Base-by-base conservation (phyloP, 352 stramenopile species). In the Globisporangium parvum region DNA sequence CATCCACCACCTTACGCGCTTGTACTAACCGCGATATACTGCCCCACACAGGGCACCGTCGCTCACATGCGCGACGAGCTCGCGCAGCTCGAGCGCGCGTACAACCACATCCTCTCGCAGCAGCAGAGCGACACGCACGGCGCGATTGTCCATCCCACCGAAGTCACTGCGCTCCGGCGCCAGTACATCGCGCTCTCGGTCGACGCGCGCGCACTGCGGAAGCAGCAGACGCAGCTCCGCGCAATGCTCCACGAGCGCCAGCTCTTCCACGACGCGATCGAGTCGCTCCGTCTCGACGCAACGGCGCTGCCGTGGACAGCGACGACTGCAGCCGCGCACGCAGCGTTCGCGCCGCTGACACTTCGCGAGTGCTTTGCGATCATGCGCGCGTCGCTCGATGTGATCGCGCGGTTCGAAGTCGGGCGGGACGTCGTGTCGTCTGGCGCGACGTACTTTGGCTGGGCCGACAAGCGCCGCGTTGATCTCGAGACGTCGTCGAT, bases 301-400 rank as follows among this genome's bases (percentile, higher is more conserved):
- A 57, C 39, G 15, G 53, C 3, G 45, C 66, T 23, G 62, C 82
- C 14, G 58, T 58, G 2, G 17, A 51, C 58, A 1, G 26, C 57
- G 23, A 70, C 65, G 59, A 52, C 71, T 20, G 52, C 73, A 0
- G 71, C 70, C 6, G 40, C 53, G 28, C 63, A 87, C 50, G 72
- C 68, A 10, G 37, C 31, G 18, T 81, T 79, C 60, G 40, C 59
- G 54, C 67, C 66, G 24, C 42, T 83, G 6, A 26, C 61, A 8
- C 31, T 26, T 0, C 49, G 53, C 4, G 59, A 67, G 33, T 80
- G 70, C 55, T 77, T 81, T 52, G 54, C 62, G 26, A 60, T 81
- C 57, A 85, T 89, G 64, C 73, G 78, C 40, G 68, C 74, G 35
- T 77, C 74, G 50, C 84, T 70, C 62, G 69, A 83, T 24, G 64